These are phyloP conservation scores for Pyrenochaeta sp. DNA, from an alignment of 2,329 filamentous ascomycete species.

Conservation along the genomic window DNA sequence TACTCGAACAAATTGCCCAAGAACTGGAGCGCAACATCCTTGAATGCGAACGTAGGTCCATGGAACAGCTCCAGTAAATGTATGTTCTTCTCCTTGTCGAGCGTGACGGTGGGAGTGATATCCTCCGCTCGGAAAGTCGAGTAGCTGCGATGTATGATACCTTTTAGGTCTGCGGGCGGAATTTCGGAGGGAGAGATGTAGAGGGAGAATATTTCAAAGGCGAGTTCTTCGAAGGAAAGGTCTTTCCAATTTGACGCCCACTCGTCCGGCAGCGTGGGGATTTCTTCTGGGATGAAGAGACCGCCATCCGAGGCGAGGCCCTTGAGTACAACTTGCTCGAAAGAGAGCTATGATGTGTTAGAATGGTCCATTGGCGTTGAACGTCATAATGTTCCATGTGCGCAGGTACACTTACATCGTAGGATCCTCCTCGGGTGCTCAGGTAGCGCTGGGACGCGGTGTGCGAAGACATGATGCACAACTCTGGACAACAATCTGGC, in stretches of 20 bases:
- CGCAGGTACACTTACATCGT: constrained; percentile 59
- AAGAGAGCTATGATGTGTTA: constrained; percentile 71
- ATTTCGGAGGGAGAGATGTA: constrained; percentile 89
- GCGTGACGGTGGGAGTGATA: constrained; percentile 79
- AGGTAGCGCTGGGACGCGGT: constrained; percentile 68
- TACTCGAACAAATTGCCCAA: constrained; percentile 96
- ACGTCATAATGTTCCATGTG: background rate
- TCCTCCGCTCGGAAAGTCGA: constrained; percentile 84
- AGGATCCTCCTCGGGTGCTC: constrained; percentile 69
- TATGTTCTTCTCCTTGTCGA: constrained; percentile 75
- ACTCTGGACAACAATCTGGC: constrained; percentile 10
- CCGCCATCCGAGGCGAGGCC: constrained; percentile 87
- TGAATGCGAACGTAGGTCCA: constrained; percentile 91
- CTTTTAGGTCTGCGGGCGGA: constrained; percentile 78
- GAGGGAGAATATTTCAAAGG: constrained; percentile 83
- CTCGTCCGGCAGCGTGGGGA: constrained; percentile 70
- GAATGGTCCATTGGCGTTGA: constrained; percentile 9
- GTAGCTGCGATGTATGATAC: constrained; percentile 85
- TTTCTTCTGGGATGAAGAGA: constrained; percentile 86
- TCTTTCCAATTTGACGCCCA: constrained; percentile 78
- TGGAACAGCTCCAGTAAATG: constrained; percentile 95
- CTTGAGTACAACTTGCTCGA: constrained; percentile 90
- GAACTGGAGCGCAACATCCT: constrained; percentile 93
- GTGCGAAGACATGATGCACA: constrained; percentile 52
- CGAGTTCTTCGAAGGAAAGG: constrained; percentile 81